Conservation (phyloP, 1,284 basidiomycete genomes). For the Rhodofomes roseus region DNA sequence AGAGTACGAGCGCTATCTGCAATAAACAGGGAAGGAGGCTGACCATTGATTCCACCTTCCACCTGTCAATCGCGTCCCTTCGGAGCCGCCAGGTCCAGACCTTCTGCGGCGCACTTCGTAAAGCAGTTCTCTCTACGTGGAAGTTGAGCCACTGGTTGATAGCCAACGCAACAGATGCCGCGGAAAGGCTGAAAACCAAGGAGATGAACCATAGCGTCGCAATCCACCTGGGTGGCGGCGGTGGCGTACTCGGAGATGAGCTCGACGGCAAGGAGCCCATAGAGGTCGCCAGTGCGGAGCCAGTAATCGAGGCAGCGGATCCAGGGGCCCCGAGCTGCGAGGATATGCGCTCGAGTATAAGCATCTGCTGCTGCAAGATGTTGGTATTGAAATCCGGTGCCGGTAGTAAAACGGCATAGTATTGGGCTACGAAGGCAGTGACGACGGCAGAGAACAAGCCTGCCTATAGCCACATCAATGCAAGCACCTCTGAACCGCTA, state of each 20-base stretch:
- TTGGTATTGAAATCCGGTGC: not conserved
- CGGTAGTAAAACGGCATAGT: not conserved
- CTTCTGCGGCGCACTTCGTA: not conserved
- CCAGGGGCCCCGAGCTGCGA: not conserved
- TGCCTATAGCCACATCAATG: not conserved
- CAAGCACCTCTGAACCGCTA: no score
- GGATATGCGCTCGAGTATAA: not conserved
- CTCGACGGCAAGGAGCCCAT: not conserved
- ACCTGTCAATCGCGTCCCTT: not conserved
- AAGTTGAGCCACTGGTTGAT: conserved; percentile 3
- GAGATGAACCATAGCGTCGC: not conserved
- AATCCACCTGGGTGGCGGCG: not conserved
- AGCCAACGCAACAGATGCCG: not conserved
- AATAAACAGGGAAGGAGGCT: conserved; percentile 1
- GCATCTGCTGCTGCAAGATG: not conserved
- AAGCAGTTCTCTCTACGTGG: not conserved
- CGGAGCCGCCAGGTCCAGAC: conserved; percentile 1
- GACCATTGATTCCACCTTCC: conserved; percentile 1
- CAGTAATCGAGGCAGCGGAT: not conserved
- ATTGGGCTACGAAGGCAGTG: not conserved
- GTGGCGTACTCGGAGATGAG: not conserved
- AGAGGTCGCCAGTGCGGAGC: not conserved
- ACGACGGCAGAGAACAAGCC: conserved; percentile 1
- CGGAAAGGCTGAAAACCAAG: not conserved
- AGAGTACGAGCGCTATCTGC: conserved; percentile 6